A percentile compares a stretch with the other conserved stretches of the same genome.
Evolutionary conservation across 179 eudicot species (phyloP).

Genomic region (Beta corolliflora): DNA sequence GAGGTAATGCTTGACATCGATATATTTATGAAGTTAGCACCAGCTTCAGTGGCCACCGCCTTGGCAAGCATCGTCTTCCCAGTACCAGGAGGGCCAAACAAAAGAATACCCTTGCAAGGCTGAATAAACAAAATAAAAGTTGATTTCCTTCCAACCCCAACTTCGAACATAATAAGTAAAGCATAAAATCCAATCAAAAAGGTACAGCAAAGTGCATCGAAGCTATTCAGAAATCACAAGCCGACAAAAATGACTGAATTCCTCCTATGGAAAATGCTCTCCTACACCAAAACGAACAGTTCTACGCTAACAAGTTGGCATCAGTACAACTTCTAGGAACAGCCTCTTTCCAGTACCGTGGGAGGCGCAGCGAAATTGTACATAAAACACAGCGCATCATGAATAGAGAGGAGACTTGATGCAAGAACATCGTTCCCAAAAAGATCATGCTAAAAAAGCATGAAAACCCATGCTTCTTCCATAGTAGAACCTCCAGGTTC

Average conservation of each 20-base stretch:
- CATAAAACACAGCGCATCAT: background rate
- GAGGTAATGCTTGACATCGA: conserved; percentile 94
- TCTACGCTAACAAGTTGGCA: background rate
- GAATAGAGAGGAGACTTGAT: background rate
- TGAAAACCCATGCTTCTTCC: background rate
- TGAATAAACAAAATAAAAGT: conserved; percentile 24
- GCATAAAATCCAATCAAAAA: background rate
- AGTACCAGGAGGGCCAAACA: conserved; percentile 97
- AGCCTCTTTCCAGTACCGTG: background rate
- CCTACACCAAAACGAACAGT: background rate
- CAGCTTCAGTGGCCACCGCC: conserved; percentile 97
- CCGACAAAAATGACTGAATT: background rate
- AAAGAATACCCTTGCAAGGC: conserved; percentile 96
- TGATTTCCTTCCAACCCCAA: background rate
- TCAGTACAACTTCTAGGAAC: background rate
- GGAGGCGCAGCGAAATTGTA: background rate
- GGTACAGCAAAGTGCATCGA: background rate
- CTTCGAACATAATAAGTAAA: background rate
- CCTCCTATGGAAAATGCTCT: background rate
- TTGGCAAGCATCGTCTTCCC: conserved; percentile 99
- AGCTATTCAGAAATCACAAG: background rate
- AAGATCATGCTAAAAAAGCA: background rate
- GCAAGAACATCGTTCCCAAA: background rate
- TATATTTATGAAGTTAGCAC: conserved; percentile 95
- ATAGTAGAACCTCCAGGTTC: background rate